phyloP scores from a whole-genome alignment of 352 stramenopile genomes.

The Elongisporangium undulatum region DNA sequence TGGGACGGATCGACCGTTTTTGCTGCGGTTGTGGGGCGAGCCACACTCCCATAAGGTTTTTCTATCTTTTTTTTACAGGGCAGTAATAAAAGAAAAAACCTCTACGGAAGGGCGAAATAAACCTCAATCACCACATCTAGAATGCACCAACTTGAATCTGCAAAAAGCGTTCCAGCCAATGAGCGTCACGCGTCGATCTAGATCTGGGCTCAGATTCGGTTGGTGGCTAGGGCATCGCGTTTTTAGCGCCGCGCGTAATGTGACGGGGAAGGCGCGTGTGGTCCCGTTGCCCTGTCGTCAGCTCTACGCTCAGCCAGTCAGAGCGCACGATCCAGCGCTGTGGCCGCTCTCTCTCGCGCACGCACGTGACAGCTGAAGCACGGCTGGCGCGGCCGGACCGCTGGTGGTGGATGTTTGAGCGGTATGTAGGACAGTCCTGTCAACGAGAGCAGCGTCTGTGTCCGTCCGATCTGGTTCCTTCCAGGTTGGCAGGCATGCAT shows the following conservation, averaged over 20 bases:
- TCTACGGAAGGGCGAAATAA: background rate
- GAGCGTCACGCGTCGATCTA: background rate
- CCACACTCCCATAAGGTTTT: background rate
- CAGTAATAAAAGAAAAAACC: background rate
- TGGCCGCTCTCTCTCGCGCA: background rate
- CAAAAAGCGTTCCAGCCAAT: background rate
- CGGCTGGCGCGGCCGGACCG: background rate
- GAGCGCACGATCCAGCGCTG: background rate
- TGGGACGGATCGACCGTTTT: background rate
- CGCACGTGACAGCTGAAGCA: background rate
- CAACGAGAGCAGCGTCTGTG: background rate
- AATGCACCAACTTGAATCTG: background rate
- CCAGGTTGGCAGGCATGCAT: too few relatives aligned
- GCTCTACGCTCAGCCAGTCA: background rate
- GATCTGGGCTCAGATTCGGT: background rate
- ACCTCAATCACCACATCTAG: background rate
- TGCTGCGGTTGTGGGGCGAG: background rate
- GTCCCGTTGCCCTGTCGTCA: background rate
- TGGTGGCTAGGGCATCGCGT: background rate
- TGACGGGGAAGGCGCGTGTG: background rate
- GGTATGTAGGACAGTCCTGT: background rate
- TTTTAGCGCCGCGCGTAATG: background rate
- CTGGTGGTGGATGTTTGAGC: background rate
- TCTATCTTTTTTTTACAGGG: background rate
- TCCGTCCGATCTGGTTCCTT: too few relatives aligned